Conservation (phyloP, 352 stramenopile species). For the Elongisporangium senticosum region DNA sequence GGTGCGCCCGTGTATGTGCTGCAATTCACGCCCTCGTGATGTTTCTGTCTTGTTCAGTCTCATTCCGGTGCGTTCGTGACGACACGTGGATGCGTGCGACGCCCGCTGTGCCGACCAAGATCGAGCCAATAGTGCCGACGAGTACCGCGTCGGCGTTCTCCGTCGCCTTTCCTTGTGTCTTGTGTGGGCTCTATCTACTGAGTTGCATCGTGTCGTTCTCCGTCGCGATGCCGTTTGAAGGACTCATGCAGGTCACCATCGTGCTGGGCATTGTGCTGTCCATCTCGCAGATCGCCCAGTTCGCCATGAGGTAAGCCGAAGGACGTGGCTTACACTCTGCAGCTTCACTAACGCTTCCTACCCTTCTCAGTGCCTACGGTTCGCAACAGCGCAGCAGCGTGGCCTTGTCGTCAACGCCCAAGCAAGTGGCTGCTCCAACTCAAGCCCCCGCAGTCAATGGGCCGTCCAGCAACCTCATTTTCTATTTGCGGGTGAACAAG, state of each 20-base stretch:
- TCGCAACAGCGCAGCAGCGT: background rate
- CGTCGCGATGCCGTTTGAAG: conserved; percentile 64
- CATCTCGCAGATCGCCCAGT: conserved; percentile 67
- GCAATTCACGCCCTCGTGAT: background rate
- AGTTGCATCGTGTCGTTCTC: conserved; percentile 74
- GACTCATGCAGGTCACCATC: conserved; percentile 84
- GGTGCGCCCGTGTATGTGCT: no score
- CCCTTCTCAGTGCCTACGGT: background rate
- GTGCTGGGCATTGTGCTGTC: conserved; percentile 76
- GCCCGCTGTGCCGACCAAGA: background rate
- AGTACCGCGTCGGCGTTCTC: conserved; percentile 45
- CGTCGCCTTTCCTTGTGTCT: conserved; percentile 53
- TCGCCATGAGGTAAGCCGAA: conserved; percentile 41
- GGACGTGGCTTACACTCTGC: no score
- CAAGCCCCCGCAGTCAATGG: background rate
- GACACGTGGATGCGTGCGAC: background rate
- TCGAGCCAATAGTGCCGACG: conserved; percentile 9
- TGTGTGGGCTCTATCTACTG: conserved; percentile 69
- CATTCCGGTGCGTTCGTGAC: conserved; percentile 36
- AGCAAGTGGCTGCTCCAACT: background rate
- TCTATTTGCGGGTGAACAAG: conserved; percentile 47
- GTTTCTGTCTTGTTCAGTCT: conserved; percentile 21
- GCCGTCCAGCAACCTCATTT: conserved; percentile 31
- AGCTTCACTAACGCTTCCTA: no score
- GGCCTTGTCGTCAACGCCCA: background rate